Conservation (phyloP, 2,329 filamentous ascomycete genomes). For the Trichoderma oligosporum region DNA sequence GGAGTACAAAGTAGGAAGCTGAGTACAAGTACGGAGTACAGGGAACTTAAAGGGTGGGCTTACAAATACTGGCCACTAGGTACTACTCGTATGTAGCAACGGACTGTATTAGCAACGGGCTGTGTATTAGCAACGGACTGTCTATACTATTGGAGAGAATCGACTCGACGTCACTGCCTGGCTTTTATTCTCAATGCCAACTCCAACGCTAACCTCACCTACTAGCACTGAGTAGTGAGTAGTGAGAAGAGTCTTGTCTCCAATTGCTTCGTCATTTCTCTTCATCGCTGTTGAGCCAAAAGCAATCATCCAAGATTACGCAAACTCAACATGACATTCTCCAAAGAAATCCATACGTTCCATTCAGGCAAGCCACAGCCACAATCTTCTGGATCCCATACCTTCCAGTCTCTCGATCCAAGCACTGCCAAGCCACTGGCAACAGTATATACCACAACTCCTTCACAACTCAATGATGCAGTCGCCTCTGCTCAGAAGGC, state of each 20-base stretch:
- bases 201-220: neutral
- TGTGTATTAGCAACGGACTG: neutral
- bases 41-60: too few relatives aligned
- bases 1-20: too few relatives aligned
- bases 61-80: too few relatives aligned
- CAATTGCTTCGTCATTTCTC: too few relatives aligned
- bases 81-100: too few relatives aligned
- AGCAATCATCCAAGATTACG: neutral
- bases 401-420: constrained; percentile 72
- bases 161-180: constrained; percentile 4
- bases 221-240: too few relatives aligned
- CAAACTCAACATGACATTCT: constrained; percentile 32
- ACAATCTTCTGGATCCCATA: constrained; percentile 52
- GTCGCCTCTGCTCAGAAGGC: constrained; percentile 66
- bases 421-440: constrained; percentile 66
- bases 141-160: neutral
- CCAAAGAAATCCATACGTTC: constrained; percentile 58
- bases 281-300: neutral
- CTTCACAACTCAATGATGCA: constrained; percentile 65
- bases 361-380: constrained; percentile 68
- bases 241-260: too few relatives aligned
- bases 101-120: neutral
- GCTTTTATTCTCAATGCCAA: neutral
- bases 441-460: constrained; percentile 67
- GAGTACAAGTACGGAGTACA: too few relatives aligned